phyloP scores from a whole-genome alignment of 441 rosid species.

The Omphalea diandra region DNA sequence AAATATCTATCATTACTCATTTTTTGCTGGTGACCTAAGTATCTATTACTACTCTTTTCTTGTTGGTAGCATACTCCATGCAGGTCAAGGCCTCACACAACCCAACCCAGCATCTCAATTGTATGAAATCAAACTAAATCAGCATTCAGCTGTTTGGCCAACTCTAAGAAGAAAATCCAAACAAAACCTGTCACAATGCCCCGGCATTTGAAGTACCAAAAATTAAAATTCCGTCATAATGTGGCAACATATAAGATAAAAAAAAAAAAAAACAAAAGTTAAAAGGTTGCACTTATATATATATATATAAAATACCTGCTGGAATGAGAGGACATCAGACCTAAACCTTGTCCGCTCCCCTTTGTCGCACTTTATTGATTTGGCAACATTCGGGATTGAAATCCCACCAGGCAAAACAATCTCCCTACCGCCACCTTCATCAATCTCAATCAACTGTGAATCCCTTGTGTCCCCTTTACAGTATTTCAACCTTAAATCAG shows the following conservation, averaged over 20 bases:
- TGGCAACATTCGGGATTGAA: slow-evolving; percentile 65
- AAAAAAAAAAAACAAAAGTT: not conserved
- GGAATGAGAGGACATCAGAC: slow-evolving; percentile 86
- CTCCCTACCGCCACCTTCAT: slow-evolving; percentile 55
- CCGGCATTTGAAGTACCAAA: not conserved
- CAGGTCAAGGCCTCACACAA: not conserved
- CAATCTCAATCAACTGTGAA: slow-evolving; percentile 67
- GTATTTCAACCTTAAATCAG: slow-evolving; percentile 74
- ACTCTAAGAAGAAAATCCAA: not conserved
- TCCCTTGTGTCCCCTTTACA: slow-evolving; percentile 59
- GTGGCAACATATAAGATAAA: not conserved
- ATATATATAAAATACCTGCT: slow-evolving; percentile 54
- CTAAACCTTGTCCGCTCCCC: slow-evolving; percentile 76
- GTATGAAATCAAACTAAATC: not conserved
- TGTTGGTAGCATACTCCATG: not conserved
- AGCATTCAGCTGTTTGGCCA: not conserved
- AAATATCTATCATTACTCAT: not conserved
- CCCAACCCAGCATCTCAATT: not conserved
- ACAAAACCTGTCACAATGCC: not conserved
- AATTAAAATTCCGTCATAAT: not conserved
- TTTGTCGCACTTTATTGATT: slow-evolving; percentile 85
- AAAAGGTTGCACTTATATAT: not conserved
- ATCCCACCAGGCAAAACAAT: slow-evolving; percentile 85
- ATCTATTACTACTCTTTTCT: too few species aligned
- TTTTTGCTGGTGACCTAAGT: too few species aligned